phyloP scores from a whole-genome alignment of 305 asterid species.

The Fraxinus dipetala region DNA sequence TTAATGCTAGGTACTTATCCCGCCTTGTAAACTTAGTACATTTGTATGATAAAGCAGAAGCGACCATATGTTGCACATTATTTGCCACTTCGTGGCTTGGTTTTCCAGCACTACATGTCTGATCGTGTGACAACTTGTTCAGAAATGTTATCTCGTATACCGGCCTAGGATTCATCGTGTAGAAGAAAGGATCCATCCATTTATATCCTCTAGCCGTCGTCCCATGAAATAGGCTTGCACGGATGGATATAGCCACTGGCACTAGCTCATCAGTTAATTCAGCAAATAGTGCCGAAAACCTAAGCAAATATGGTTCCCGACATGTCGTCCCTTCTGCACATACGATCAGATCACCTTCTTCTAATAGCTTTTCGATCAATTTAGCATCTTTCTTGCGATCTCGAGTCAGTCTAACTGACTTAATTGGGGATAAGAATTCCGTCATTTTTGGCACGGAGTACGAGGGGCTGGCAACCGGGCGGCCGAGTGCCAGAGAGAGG shows the following conservation, averaged over 20 bases:
- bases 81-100: constrained; percentile 49
- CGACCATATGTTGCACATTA: constrained; percentile 39
- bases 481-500: constrained; percentile 1
- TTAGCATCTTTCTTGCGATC: constrained; percentile 14
- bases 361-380: constrained; percentile 1
- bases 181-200: constrained; percentile 43
- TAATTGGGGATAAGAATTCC: constrained; percentile 10
- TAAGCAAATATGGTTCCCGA: constrained; percentile 24
- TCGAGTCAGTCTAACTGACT: neutral
- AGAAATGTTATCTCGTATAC: constrained; percentile 41
- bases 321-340: constrained; percentile 29
- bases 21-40: constrained; percentile 48
- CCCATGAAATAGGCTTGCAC: constrained; percentile 42
- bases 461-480: neutral
- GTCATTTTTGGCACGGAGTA: constrained; percentile 16
- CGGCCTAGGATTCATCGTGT: constrained; percentile 48
- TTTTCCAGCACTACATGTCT: constrained; percentile 39
- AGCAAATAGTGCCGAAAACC: constrained; percentile 28
- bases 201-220: constrained; percentile 48
- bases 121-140: constrained; percentile 33
- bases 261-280: constrained; percentile 17
- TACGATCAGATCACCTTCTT: neutral
- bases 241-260: constrained; percentile 37
- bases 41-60: constrained; percentile 32
- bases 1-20: constrained; percentile 47